Evolutionary conservation across 441 rosid species (phyloP).

Genomic region (Viola pubescens): DNA sequence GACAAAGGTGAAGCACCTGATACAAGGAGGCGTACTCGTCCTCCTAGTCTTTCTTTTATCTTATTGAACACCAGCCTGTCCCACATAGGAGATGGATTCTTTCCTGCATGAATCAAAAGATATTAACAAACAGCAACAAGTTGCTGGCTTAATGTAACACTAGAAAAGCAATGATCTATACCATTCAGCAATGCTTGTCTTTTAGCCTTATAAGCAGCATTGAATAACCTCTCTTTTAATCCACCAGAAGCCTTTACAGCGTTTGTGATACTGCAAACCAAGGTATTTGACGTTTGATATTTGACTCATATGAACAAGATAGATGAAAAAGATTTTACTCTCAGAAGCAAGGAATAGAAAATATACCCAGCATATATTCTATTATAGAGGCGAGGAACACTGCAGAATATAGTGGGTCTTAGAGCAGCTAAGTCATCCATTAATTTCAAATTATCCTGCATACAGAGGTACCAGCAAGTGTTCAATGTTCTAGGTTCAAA

Average conservation of each 20-base stretch:
- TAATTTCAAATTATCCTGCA: slow-evolving; percentile 89
- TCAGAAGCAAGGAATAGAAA: slow-evolving; percentile 19
- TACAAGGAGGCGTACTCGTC: slow-evolving; percentile 70
- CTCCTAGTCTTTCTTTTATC: slow-evolving; percentile 86
- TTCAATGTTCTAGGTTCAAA: slow-evolving; percentile 16
- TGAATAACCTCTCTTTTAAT: slow-evolving; percentile 76
- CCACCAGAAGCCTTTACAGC: slow-evolving; percentile 87
- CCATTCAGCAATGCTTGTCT: slow-evolving; percentile 90
- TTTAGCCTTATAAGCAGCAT: slow-evolving; percentile 93
- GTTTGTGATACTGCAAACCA: slow-evolving; percentile 58
- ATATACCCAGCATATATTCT: slow-evolving; percentile 87
- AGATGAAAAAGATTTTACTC: slow-evolving; percentile 11
- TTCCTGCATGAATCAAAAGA: slow-evolving; percentile 42
- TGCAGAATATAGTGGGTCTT: slow-evolving; percentile 89
- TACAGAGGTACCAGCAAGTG: slow-evolving; percentile 8
- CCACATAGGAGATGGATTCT: slow-evolving; percentile 96
- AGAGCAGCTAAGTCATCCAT: slow-evolving; percentile 91
- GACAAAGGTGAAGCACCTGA: slow-evolving; percentile 99
- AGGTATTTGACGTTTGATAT: not conserved
- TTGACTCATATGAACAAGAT: slow-evolving; percentile 13
- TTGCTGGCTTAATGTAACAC: not conserved
- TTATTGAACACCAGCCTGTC: slow-evolving; percentile 96
- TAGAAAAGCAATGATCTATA: slow-evolving; percentile 19
- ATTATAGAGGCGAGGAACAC: slow-evolving; percentile 93
- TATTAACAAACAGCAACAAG: not conserved